Conservation (phyloP, 495 filamentous ascomycete genomes). For the Lepidopterella palustris region DNA sequence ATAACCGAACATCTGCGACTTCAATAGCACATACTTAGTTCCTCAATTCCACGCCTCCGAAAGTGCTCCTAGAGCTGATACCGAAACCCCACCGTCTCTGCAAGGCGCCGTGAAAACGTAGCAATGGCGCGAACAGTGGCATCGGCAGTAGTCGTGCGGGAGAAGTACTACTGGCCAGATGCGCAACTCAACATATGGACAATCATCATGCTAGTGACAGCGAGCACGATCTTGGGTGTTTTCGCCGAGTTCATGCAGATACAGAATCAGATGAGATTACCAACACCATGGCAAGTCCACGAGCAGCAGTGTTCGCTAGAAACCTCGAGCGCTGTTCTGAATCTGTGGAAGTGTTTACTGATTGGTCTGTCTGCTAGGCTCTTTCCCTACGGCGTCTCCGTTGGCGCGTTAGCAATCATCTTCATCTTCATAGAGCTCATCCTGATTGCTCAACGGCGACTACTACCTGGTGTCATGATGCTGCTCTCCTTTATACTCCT, state of each 20-base stretch:
- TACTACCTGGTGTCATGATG: constrained; percentile 86
- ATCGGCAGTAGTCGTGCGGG: constrained; percentile 36
- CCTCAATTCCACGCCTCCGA: too few relatives aligned
- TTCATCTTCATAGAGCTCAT: constrained; percentile 38
- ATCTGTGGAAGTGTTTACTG: too few relatives aligned
- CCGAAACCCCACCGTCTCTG: not conserved
- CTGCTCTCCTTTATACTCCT: constrained; percentile 90
- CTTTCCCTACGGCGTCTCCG: constrained; percentile 79
- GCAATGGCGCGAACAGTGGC: constrained; percentile 28
- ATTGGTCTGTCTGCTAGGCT: constrained; percentile 53
- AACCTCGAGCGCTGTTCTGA: too few relatives aligned
- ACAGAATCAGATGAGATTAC: constrained; percentile 62
- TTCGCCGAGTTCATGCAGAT: constrained; percentile 76
- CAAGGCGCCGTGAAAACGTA: not conserved
- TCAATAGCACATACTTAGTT: too few relatives aligned
- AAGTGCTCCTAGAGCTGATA: not conserved
- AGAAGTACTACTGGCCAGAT: constrained; percentile 90
- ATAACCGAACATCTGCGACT: too few relatives aligned
- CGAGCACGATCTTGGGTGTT: constrained; percentile 76
- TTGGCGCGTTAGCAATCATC: constrained; percentile 37
- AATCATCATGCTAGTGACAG: constrained; percentile 74
- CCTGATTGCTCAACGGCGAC: constrained; percentile 55
- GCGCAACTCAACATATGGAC: constrained; percentile 89
- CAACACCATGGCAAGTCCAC: constrained; percentile 70
- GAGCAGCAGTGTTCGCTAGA: too few relatives aligned